Evolutionary conservation across 345 rosid species (phyloP), one percentile per base, ranked within the genome.

Genomic region (Trapa incisa): DNA sequence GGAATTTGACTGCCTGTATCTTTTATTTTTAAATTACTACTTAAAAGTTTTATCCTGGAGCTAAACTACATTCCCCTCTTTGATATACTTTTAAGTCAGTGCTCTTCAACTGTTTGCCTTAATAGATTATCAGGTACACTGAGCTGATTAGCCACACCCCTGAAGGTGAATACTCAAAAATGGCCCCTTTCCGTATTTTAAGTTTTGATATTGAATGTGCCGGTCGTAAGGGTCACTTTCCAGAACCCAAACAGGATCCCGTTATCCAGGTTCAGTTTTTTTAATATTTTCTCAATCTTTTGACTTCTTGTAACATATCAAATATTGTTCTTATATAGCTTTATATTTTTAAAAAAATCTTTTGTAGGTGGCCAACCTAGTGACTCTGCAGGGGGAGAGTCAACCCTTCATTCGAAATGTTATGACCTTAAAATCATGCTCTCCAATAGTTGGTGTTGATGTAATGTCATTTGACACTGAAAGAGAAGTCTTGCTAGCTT

Each of bases 141-240:
- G 92, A 80, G 38, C 80, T 94, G 83, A 79, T 91, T 71, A 91
- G 99, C 83, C 91, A 85, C 82, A 77, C 81, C 33, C 85, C 93
- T 1, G 97, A 94, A 81, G 97, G 99, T 13, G 97, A 86, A 67
- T 91, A 80, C 79, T 94, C 96, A 43, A 94, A 91, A 81, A 91
- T 94, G 97, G 99, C 99, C 76, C 99, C 99, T 32, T 91, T 94
- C 76, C 96, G 99, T 65, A 78, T 94, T 68, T 81, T 94, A 75
- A 94, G 97, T 85, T 94, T 94, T 78, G 99, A 94, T 71, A 94
- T 94, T 54, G 97, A 94, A 83, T 94, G 97, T 79, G 97, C 99
- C 48, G 99, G 99, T 58, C 97, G 93, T 68, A 94, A 91, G 83
- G 99, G 99, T 68, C 97, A 94, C 77, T 94, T 94, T 84, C 99